Conservation (phyloP, 192 early-diverging fungal genomes). For the Linnemannia schmuckeri region DNA sequence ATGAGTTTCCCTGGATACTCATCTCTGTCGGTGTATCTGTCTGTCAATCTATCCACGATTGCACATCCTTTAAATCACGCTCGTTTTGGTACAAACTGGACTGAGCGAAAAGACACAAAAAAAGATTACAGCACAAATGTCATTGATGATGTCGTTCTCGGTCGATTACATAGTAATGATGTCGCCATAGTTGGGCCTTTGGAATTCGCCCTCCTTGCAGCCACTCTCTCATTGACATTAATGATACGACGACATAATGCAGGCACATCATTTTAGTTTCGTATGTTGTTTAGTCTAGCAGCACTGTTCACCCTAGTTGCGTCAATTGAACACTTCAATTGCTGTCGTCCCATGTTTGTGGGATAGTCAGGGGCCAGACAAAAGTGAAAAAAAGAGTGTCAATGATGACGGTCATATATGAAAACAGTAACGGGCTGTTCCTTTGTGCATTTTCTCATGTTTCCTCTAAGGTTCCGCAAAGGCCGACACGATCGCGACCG, state of each 20-base stretch:
- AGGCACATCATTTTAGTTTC: not conserved
- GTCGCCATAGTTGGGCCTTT: slow-evolving; percentile 7
- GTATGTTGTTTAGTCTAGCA: not conserved
- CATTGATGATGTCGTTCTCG: not conserved
- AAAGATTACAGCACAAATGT: not conserved
- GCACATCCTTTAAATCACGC: no score
- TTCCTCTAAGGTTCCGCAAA: not conserved
- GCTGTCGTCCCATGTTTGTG: not conserved
- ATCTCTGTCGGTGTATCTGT: no score
- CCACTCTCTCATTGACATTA: no score
- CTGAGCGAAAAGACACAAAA: no score
- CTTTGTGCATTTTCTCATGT: not conserved
- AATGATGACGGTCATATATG: no score
- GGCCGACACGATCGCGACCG: not conserved
- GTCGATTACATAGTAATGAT: not conserved
- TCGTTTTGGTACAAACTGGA: no score
- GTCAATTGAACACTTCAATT: not conserved
- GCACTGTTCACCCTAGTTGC: not conserved
- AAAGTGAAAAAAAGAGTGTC: not conserved
- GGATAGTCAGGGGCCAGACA: not conserved
- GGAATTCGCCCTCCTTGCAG: not conserved
- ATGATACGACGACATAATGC: not conserved
- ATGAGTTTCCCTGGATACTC: no score
- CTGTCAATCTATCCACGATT: no score
- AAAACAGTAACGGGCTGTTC: not conserved